Conservation (phyloP, 2,329 filamentous ascomycete genomes). For the Fusarium zealandicum region DNA sequence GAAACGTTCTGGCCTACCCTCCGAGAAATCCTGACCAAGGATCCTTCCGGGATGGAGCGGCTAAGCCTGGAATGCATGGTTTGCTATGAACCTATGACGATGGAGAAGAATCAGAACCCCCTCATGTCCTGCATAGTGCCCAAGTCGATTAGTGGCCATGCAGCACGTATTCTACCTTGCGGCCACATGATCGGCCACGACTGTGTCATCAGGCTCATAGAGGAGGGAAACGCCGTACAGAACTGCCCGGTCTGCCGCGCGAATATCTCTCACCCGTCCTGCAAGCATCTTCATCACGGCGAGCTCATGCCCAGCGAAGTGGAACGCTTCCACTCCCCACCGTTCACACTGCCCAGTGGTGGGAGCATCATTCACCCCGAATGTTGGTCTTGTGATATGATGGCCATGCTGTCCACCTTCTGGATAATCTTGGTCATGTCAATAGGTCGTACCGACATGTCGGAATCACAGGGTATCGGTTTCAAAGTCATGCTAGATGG, state of each 20-base stretch:
- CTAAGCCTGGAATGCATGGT: slow-evolving; percentile 6
- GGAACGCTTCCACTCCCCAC: no score
- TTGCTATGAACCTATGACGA: slow-evolving; percentile 5
- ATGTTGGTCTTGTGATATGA: no score
- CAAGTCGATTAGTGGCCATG: no score
- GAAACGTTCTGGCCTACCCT: not conserved
- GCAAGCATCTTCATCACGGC: not conserved
- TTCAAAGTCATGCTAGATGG: no score
- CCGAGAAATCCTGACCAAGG: not conserved
- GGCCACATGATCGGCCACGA: slow-evolving; percentile 16
- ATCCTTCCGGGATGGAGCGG: not conserved
- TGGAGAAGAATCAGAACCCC: not conserved
- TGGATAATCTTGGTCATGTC: no score
- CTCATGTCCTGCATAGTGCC: no score
- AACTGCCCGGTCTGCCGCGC: not conserved
- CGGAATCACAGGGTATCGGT: no score
- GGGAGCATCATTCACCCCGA: no score
- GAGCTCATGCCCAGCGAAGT: not conserved
- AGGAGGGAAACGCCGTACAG: no score
- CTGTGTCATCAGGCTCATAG: not conserved
- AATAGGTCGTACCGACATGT: no score
- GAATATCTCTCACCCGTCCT: not conserved
- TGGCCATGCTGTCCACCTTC: no score
- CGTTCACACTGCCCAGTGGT: no score
- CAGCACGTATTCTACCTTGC: slow-evolving; percentile 3